phyloP scores from a whole-genome alignment of 75 land plant genomes.

The Sequoia sempervirens region DNA sequence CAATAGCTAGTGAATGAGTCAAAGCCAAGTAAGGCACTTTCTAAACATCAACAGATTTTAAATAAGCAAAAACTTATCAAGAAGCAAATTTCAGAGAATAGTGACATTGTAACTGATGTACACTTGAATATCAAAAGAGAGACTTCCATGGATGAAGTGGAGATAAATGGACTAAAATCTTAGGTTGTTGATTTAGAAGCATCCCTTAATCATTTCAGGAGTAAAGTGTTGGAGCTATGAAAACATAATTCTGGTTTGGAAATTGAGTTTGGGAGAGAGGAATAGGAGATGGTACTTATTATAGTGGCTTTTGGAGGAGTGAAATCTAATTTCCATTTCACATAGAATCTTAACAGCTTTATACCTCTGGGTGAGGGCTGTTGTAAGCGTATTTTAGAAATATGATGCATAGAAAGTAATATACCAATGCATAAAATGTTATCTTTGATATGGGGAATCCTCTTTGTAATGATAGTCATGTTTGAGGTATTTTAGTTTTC shows the following conservation, averaged over 20 bases:
- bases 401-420: neutral
- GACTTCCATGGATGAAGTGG: constrained; percentile 12
- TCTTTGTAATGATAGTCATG: neutral
- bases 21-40: constrained; percentile 18
- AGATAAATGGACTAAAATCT: constrained; percentile 10
- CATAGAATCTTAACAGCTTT: neutral
- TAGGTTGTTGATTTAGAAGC: neutral
- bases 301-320: neutral
- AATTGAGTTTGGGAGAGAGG: constrained; percentile 1
- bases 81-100: neutral
- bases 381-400: neutral
- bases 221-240: neutral
- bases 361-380: neutral
- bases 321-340: neutral
- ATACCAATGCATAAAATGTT: neutral
- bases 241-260: neutral
- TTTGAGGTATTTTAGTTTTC: neutral
- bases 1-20: constrained; percentile 36
- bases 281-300: neutral
- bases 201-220: neutral
- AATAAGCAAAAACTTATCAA: too few relatives aligned
- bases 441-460: constrained; percentile 1
- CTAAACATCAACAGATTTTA: constrained; percentile 31
- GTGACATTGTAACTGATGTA: neutral
- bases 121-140: neutral